Evolutionary conservation across 352 stramenopile genomes (phyloP).

Genomic region (Globisporangium lucens): DNA sequence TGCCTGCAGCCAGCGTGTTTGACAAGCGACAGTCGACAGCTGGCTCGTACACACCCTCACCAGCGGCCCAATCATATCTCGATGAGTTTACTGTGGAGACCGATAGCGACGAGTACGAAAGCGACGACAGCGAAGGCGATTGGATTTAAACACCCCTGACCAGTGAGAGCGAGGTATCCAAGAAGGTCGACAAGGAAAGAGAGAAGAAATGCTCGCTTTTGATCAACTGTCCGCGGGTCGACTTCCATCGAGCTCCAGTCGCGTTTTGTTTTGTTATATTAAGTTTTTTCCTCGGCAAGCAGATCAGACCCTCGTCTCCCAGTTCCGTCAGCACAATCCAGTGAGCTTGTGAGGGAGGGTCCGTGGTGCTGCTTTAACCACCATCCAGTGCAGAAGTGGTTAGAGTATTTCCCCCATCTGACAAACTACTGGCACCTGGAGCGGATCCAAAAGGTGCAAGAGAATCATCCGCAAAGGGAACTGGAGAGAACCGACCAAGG

Average conservation of each 20-base stretch:
- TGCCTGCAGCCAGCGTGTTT: slow-evolving; percentile 22
- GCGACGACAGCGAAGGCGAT: slow-evolving; percentile 72
- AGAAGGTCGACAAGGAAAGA: neutral
- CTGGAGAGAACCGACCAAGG: slow-evolving; percentile 1
- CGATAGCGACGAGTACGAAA: slow-evolving; percentile 47
- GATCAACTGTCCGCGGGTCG: neutral
- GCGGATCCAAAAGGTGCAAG: neutral
- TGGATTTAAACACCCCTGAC: slow-evolving; percentile 44
- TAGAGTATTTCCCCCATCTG: neutral
- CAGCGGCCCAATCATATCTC: slow-evolving; percentile 30
- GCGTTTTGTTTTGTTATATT: slow-evolving; percentile 17
- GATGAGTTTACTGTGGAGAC: slow-evolving; percentile 40
- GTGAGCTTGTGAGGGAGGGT: neutral
- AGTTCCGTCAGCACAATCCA: neutral
- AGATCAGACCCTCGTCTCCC: neutral
- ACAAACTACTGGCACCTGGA: neutral
- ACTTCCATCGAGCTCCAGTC: neutral
- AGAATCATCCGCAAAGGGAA: neutral
- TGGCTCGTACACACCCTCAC: slow-evolving; percentile 33
- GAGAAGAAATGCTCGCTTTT: neutral
- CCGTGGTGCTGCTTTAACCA: neutral
- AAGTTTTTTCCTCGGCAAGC: slow-evolving; percentile 11
- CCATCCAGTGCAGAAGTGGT: neutral
- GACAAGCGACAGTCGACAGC: slow-evolving; percentile 31
- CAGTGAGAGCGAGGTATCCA: neutral